Base-by-base conservation (phyloP, 1,139 yeast species). In the Diutina mesorugosa region DNA sequence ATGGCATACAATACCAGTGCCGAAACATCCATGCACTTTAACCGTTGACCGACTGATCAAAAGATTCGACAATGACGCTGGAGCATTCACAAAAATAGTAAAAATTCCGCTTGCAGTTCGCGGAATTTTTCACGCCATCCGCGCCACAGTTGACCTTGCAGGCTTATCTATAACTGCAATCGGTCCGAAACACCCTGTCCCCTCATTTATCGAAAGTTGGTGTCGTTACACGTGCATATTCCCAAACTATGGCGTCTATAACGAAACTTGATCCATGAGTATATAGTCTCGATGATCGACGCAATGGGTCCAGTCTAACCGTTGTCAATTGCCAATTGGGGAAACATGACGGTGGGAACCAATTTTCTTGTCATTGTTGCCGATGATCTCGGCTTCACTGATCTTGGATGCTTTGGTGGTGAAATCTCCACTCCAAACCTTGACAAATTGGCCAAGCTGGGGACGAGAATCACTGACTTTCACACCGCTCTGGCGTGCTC, bases 401-500 rank as follows among this genome's bases (percentile, higher is more conserved):
- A 81, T 62, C 62, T 77, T n/a, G 67, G 76, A 29, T 72, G 82
- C 5, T 81, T 79, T 63, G 86, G 86, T 3, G 82, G 84, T 28
- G 86, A 81, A 63, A 81, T 81, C 54, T 66, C 70, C 53, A 81
- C 86, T 1, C 87, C 86, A 0, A 78, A 79, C 60, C 69, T 82
- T 41, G 66, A 74, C 38, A 69, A 64, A 55, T 64, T 82, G 35
- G 81, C 83, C 2, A 57, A 64, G 7, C 63, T 63, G 10, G 85
- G 85, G 7, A 63, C 73, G 16, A 66, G 81, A 48, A 73, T 81
- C 60, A 79, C 84, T 29, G 82, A 81, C 61, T 81, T 80, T 66
- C 85, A 82, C 59, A 79, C 86, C 2, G 86, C 87, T 3, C 76
- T 85, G 1, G 85, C 86, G 2, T 82, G 86, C 61, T 80, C 85